Evolutionary conservation across 768 basidiomycete genomes (phyloP), one percentile per base, ranked within the genome.

Genomic region (Amanita pseudoporphyria): DNA sequence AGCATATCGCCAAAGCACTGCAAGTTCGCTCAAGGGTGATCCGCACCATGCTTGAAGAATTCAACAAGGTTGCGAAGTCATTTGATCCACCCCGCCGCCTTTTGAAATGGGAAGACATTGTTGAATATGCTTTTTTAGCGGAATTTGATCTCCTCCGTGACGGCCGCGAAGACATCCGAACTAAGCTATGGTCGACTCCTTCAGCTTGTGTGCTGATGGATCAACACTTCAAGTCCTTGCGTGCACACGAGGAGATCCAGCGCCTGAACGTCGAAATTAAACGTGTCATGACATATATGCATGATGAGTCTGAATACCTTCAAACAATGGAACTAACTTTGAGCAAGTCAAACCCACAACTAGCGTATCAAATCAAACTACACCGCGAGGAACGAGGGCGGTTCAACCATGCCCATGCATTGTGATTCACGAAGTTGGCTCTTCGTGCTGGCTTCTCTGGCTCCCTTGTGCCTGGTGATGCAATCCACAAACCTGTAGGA

Each of bases 1-100:
- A 55, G 22, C 62, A 65, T 46, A 60, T 65, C 26, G 52, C 53
- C 6, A 58, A 54, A 32, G 57, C 62, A 0, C 52, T 65, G 4
- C n/a, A n/a, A n/a, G n/a, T n/a, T 12, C 33, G 33, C 10, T 10
- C 33, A 5, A n/a, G 10, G 16, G 33, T n/a, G 4, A 12, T 35
- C 16, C 10, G 33, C 33, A 35, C 33, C 16, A n/a, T n/a, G 16
- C 4, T 35, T 12, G 12, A 35, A 5, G 33, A 10, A 12, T 35
- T 13, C 10, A 42, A 42, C 14, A 21, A 10, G 13, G 14, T 18
- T 9, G 40, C 40, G 3, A 14, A 10, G 4, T 13, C 13, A 14
- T 18, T 42, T 18, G 13, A 5, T 3, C 40, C 40, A 3, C 40
- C 40, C 10, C 21, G 40, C 18, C 12, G 18, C 10, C 19, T 18